phyloP scores from a whole-genome alignment of 208 protist species.

The Leishmania guyanensis region DNA sequence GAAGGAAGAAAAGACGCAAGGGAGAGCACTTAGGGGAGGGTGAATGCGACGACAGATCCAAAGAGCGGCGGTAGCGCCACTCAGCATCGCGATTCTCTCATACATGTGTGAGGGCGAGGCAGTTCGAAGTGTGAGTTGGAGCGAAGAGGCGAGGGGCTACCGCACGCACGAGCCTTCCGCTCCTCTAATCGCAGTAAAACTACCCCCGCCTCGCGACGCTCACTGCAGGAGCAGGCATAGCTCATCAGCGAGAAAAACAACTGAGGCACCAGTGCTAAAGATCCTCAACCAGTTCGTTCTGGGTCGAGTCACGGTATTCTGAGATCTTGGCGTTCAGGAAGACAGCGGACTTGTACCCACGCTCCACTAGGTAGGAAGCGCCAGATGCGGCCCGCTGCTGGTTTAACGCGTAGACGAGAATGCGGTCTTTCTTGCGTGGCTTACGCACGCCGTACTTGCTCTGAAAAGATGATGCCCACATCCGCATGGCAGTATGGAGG shows the following conservation, averaged over 20 bases:
- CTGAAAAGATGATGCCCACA: slow-evolving; percentile 49
- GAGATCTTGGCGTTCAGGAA: slow-evolving; percentile 38
- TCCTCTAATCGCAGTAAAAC: background rate
- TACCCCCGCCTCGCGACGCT: background rate
- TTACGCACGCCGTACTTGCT: slow-evolving; percentile 59
- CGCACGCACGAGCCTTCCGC: background rate
- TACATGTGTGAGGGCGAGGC: background rate
- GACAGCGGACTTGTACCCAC: slow-evolving; percentile 38
- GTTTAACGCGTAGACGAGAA: slow-evolving; percentile 61
- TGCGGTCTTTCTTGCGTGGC: slow-evolving; percentile 48
- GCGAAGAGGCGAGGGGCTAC: background rate
- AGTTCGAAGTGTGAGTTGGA: background rate
- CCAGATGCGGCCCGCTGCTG: slow-evolving; percentile 37
- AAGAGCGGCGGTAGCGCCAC: background rate
- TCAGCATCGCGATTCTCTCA: background rate
- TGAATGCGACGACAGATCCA: background rate
- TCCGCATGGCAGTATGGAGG: slow-evolving; percentile 43
- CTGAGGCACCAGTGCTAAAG: slow-evolving; percentile 26
- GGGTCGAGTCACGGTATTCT: slow-evolving; percentile 42
- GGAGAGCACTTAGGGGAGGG: background rate
- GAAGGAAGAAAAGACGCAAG: background rate
- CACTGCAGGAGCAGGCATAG: no score
- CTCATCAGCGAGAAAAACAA: background rate
- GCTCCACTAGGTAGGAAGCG: slow-evolving; percentile 26
- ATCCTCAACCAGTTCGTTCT: slow-evolving; percentile 44